phyloP scores from a whole-genome alignment of 345 rosid genomes.

The Capsella bursapastoris region DNA sequence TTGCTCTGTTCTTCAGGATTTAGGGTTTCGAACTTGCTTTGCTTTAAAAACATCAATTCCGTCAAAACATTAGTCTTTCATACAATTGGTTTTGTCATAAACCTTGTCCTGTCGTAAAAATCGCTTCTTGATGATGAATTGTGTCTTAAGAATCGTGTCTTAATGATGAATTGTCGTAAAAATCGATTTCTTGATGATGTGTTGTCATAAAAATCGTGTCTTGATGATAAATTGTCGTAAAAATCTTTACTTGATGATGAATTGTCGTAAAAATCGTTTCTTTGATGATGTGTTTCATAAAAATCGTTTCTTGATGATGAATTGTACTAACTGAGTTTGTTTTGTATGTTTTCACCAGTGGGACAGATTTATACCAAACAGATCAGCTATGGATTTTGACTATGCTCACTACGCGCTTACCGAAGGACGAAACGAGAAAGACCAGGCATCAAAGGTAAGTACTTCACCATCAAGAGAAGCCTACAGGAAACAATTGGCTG shows the following conservation, averaged over 20 bases:
- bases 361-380: conserved; percentile 68
- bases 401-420: conserved; percentile 54
- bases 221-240: too few species aligned
- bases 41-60: too few species aligned
- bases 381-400: conserved; percentile 65
- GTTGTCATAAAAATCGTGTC: too few species aligned
- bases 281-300: too few species aligned
- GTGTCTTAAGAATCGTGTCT: too few species aligned
- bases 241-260: too few species aligned
- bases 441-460: not conserved
- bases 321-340: not conserved
- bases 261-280: not conserved
- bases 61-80: too few species aligned
- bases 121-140: too few species aligned
- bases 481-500: conserved; percentile 56
- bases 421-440: conserved; percentile 43
- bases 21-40: not conserved
- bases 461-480: conserved; percentile 58
- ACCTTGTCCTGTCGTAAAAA: too few species aligned
- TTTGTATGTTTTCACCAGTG: conserved; percentile 33
- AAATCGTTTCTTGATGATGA: not conserved
- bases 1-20: not conserved
- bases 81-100: not conserved
- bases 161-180: too few species aligned
- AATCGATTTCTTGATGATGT: too few species aligned